phyloP scores from a whole-genome alignment of 1,284 basidiomycete genomes.

The Anthracocystis panici-leucophaei region DNA sequence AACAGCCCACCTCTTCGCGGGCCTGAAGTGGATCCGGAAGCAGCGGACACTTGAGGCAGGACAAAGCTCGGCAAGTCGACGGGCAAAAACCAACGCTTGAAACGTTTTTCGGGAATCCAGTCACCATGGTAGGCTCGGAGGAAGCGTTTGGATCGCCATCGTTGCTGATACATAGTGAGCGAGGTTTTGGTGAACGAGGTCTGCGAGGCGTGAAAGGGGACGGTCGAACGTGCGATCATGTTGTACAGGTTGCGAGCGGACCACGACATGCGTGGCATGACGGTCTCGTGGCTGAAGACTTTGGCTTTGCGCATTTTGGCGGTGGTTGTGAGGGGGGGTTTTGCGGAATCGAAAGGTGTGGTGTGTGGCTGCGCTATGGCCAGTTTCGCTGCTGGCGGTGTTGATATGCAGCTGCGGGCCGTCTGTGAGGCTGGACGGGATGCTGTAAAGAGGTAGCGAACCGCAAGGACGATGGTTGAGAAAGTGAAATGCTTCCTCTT shows the following conservation, averaged over 20 bases:
- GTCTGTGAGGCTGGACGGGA: background rate
- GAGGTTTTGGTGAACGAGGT: conserved; percentile 76
- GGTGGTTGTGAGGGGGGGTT: background rate
- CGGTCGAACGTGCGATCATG: conserved; percentile 73
- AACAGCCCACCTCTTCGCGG: conserved; percentile 36
- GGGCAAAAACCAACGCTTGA: conserved; percentile 96
- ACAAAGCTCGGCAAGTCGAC: conserved; percentile 83
- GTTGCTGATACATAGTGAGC: conserved; percentile 87
- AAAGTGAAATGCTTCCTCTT: background rate
- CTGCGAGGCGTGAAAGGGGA: conserved; percentile 69
- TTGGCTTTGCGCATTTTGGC: conserved; percentile 62
- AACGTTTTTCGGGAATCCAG: conserved; percentile 89
- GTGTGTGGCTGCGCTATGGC: background rate
- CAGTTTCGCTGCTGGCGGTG: background rate
- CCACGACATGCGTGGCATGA: conserved; percentile 74
- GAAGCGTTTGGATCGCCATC: conserved; percentile 90
- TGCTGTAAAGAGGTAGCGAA: background rate
- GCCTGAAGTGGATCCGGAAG: conserved; percentile 29
- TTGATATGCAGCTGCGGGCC: background rate
- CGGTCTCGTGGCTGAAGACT: conserved; percentile 61
- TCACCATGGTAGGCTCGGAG: conserved; percentile 96
- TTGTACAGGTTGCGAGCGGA: conserved; percentile 81
- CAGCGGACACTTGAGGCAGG: conserved; percentile 66
- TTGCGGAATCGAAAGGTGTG: background rate
- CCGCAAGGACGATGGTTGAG: conserved; percentile 1